These are phyloP conservation scores for Aspergillus olivimuriae DNA, from an alignment of 495 filamentous ascomycete species.

Conservation along the genomic window DNA sequence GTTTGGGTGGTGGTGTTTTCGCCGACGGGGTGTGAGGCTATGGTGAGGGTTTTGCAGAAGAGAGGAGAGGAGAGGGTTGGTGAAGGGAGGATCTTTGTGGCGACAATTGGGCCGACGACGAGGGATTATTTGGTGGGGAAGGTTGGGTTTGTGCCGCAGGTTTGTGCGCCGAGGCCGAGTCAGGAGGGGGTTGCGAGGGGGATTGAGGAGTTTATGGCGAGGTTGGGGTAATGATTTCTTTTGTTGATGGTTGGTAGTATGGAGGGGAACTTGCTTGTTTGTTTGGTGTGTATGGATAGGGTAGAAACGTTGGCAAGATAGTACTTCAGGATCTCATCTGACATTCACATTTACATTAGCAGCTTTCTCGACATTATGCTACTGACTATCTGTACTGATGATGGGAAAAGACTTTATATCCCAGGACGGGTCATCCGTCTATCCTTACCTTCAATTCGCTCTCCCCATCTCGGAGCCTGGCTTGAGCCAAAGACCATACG, in stretches of 20 bases:
- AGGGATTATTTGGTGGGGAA: constrained; percentile 59
- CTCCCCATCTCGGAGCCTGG: too few species aligned
- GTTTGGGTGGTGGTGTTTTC: constrained; percentile 94
- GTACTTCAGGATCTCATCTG: too few species aligned
- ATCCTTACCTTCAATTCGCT: too few species aligned
- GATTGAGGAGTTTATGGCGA: constrained; percentile 51
- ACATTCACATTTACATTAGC: too few species aligned
- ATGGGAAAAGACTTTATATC: too few species aligned
- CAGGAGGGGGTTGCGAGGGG: constrained; percentile 73
- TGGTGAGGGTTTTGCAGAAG: constrained; percentile 55
- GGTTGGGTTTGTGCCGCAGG: constrained; percentile 71
- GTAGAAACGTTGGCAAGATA: too few species aligned
- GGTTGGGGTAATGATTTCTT: background rate
- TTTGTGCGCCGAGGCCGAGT: constrained; percentile 74
- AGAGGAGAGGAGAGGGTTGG: constrained; percentile 12
- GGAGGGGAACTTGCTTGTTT: background rate
- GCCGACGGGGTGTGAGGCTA: constrained; percentile 76
- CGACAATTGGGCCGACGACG: constrained; percentile 93
- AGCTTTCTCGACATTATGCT: too few species aligned
- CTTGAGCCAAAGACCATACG: too few species aligned
- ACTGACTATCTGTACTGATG: too few species aligned
- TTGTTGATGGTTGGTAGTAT: background rate
- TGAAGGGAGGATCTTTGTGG: constrained; percentile 48
- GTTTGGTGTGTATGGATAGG: background rate
- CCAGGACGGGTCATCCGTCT: too few species aligned